Base-by-base conservation (phyloP, 2,329 filamentous ascomycete species). In the Davidsoniella eucalypti region DNA sequence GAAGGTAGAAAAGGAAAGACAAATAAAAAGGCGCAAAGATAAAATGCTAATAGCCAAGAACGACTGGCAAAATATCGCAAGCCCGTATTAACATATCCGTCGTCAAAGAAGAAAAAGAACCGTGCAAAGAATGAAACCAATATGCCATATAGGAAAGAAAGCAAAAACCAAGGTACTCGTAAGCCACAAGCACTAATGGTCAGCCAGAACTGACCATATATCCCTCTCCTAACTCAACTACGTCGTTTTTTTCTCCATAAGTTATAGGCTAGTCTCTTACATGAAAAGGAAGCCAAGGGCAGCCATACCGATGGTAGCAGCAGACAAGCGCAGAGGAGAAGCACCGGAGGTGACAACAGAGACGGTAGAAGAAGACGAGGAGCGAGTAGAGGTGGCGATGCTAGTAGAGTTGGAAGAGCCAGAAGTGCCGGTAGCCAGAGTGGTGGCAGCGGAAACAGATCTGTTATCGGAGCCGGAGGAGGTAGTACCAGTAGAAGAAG, bases 281-380 rank as follows among this genome's bases (percentile, higher is more conserved):
- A 53, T 7, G 12, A 50, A 18, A n/a, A 55, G 7, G 49, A 42
- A 47, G 7, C 49, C 42, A 10, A 55, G 38, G 10, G 46, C 18
- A 23, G 45, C 54, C 39, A 55, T 33, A 18, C 51, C 52, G 39
- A 44, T 49, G n/a, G 37, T 44, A 23, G 17, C 36, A 33, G 46
- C 50, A 10, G 54, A 52, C 14, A 55, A 6, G 6, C 39, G 33
- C 40, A 42, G 10, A 12, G 40, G 17, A 14, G 39, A 21, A 40
- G 50, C 45, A 25, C 47, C 51, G 17, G 40, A 44, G 38, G 47
- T 49, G 10, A 33, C 26, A 26, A 18, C 12, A 7, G 49, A 29
- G n/a, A 21, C 37, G 23, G 44, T 25, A 25, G 41, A 17, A 9
- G 37, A 25, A 16, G 40, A n/a, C 38, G 38, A 23, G 17, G 23